Evolutionary conservation across 257 asterid genomes (phyloP).

Genomic region (Apocynum venetum): DNA sequence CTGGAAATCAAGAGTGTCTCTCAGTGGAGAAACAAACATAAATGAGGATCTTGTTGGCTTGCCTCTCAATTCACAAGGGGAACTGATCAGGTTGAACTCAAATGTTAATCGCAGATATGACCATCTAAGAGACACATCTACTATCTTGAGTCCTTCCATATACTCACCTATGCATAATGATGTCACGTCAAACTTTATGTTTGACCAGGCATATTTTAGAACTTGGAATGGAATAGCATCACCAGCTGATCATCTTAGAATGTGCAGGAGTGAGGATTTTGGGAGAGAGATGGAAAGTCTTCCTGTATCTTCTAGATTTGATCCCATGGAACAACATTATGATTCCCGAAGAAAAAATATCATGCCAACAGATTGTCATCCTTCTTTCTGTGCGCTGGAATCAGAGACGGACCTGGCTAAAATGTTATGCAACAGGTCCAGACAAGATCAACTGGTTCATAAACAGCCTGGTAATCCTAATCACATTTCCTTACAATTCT

Average conservation of each 20-base stretch:
- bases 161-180: conserved; percentile 26
- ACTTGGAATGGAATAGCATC: conserved; percentile 29
- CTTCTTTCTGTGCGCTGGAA: conserved; percentile 22
- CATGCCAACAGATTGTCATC: conserved; percentile 20
- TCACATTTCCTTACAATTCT: conserved; percentile 21
- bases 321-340: conserved; percentile 30
- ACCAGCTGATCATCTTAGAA: conserved; percentile 29
- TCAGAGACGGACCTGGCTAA: conserved; percentile 14
- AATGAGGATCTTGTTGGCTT: conserved; percentile 42
- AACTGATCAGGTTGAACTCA: conserved; percentile 40
- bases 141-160: conserved; percentile 20
- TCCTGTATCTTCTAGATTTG: conserved; percentile 37
- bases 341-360: conserved; percentile 20
- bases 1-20: conserved; percentile 25
- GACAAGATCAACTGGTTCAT: conserved; percentile 27
- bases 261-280: conserved; percentile 27
- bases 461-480: conserved; percentile 26
- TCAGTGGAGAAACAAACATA: conserved; percentile 25
- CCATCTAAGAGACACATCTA: conserved; percentile 32
- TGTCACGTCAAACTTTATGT: conserved; percentile 15
- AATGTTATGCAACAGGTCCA: conserved; percentile 20
- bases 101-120: conserved; percentile 28
- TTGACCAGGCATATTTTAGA: conserved; percentile 25
- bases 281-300: conserved; percentile 26
- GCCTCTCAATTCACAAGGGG: conserved; percentile 77